Conservation (phyloP, 140 eudicot genomes). For the Oenanthe javanica region DNA sequence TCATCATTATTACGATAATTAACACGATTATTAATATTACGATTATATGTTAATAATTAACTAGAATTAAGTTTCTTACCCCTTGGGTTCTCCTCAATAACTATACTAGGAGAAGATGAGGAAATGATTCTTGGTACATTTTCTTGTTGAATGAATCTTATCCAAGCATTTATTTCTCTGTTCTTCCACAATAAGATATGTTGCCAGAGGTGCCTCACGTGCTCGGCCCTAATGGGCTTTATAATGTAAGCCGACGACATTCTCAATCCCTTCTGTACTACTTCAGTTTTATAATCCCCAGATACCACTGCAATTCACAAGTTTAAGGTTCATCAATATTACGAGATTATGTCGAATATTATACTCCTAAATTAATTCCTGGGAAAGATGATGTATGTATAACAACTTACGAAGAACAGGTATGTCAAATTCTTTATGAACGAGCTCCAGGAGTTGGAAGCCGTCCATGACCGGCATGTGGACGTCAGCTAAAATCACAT, state of each 20-base stretch:
- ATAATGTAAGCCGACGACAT: conserved; percentile 18
- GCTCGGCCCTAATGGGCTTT: conserved; percentile 22
- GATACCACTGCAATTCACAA: conserved; percentile 27
- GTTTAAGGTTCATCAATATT: background rate
- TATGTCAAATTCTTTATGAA: background rate
- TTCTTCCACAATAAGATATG: background rate
- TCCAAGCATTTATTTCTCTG: background rate
- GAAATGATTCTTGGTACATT: background rate
- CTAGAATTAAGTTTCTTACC: background rate
- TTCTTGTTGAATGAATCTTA: no score
- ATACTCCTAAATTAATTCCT: no score
- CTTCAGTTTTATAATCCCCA: conserved; percentile 20
- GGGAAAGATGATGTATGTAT: background rate
- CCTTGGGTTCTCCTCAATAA: background rate
- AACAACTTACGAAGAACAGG: background rate
- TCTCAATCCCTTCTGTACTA: conserved; percentile 20
- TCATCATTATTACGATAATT: background rate
- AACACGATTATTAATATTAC: no score
- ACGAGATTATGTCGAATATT: no score
- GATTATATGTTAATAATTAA: background rate
- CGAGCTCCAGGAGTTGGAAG: no score
- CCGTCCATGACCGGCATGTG: background rate
- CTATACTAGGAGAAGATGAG: background rate
- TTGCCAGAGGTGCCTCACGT: conserved; percentile 29
- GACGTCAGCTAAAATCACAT: background rate